Conservation (phyloP, 176 grass and related monocot genomes). For the Oryza nivara region DNA sequence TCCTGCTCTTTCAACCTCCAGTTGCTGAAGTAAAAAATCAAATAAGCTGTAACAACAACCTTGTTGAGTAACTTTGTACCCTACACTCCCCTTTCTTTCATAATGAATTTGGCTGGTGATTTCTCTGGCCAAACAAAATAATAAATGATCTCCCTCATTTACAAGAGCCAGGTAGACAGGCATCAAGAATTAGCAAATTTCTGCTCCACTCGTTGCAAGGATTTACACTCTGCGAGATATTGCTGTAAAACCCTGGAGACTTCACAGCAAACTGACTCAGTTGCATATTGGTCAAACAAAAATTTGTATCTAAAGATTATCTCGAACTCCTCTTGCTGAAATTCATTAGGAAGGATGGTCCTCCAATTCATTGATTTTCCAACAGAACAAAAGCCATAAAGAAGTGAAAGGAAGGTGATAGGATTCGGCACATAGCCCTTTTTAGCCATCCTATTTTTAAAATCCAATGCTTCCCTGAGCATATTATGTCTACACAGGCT, state of each 20-base stretch:
- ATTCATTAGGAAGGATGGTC: slow-evolving; percentile 50
- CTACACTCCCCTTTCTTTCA: too few species aligned
- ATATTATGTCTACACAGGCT: slow-evolving; percentile 81
- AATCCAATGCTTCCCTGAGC: slow-evolving; percentile 67
- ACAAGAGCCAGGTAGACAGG: not conserved
- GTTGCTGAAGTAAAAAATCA: not conserved
- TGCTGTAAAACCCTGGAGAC: slow-evolving; percentile 36
- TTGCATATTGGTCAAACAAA: slow-evolving; percentile 57
- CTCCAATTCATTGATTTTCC: slow-evolving; percentile 60
- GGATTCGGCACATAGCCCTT: slow-evolving; percentile 55
- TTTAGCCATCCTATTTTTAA: slow-evolving; percentile 63
- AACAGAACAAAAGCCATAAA: slow-evolving; percentile 85
- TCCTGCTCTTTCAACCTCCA: slow-evolving; percentile 1
- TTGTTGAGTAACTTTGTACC: too few species aligned
- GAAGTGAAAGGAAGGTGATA: slow-evolving; percentile 74
- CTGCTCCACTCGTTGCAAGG: slow-evolving; percentile 7
- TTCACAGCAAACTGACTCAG: slow-evolving; percentile 32
- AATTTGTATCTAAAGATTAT: slow-evolving; percentile 48
- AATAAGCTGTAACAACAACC: too few species aligned
- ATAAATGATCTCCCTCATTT: slow-evolving; percentile 6
- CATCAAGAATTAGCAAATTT: slow-evolving; percentile 35
- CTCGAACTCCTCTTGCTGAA: slow-evolving; percentile 57
- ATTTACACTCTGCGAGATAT: slow-evolving; percentile 32
- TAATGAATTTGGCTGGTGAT: too few species aligned
- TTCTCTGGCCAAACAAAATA: not conserved